A percentile compares a stretch with the other conserved stretches of the same genome.
Evolutionary conservation across 805 yeast species (phyloP).

Genomic region (Candida michaelii): DNA sequence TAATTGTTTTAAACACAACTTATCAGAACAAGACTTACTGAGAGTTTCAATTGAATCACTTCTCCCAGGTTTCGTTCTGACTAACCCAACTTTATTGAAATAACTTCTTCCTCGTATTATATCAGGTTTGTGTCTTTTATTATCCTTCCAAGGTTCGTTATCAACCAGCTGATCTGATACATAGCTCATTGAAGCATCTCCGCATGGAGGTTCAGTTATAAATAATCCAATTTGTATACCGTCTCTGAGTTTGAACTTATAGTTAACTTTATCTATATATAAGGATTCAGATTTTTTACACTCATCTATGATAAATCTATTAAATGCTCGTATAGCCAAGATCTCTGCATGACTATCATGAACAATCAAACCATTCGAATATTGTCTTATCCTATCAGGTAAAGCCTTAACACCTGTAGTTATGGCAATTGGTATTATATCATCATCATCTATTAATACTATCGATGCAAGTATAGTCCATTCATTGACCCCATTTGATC

Average conservation of each 20-base stretch:
- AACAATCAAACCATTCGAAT: constrained; percentile 57
- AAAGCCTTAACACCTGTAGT: constrained; percentile 83
- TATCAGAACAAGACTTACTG: constrained; percentile 90
- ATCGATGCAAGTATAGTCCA: constrained; percentile 85
- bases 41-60: constrained; percentile 67
- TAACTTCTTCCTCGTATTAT: constrained; percentile 61
- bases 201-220: constrained; percentile 83
- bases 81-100: constrained; percentile 56
- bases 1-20: constrained; percentile 63
- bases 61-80: constrained; percentile 93
- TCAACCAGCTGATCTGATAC: constrained; percentile 15
- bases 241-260: constrained; percentile 29
- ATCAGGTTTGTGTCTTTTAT: constrained; percentile 1
- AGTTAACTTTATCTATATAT: constrained; percentile 15
- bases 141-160: constrained; percentile 21
- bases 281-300: constrained; percentile 18
- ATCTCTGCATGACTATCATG: constrained; percentile 95
- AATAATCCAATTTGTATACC: constrained; percentile 55
- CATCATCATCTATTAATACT: constrained; percentile 40
- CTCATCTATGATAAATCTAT: constrained; percentile 55
- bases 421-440: constrained; percentile 43
- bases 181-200: constrained; percentile 73
- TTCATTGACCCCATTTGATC: constrained; percentile 68
- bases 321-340: constrained; percentile 68
- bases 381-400: constrained; percentile 51